Conservation (phyloP, 345 rosid species). For the Diplotaxis tenuifolia region DNA sequence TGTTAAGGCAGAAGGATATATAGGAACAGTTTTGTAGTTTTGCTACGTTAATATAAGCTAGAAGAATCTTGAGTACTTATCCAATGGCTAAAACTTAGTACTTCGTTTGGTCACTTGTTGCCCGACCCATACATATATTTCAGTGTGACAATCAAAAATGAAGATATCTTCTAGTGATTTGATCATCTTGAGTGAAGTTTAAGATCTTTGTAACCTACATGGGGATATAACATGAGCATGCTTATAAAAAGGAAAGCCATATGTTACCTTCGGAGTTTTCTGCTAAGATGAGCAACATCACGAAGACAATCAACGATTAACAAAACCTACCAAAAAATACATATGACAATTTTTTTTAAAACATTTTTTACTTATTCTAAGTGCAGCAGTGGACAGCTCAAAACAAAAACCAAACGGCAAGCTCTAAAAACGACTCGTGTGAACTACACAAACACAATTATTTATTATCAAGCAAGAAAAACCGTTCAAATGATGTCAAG, state of each 20-base stretch:
- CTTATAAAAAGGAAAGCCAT: neutral
- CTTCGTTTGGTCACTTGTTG: conserved; percentile 68
- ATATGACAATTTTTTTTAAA: neutral
- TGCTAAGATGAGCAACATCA: conserved; percentile 36
- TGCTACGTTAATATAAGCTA: neutral
- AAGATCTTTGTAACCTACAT: conserved; percentile 82
- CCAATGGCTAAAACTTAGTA: conserved; percentile 72
- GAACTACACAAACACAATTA: no score
- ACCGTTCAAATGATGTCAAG: no score
- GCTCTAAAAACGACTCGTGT: no score
- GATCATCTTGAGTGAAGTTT: conserved; percentile 88
- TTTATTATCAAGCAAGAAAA: no score
- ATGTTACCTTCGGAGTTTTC: conserved; percentile 71
- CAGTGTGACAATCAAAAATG: conserved; percentile 85
- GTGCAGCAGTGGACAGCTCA: no score
- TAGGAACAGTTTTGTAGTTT: conserved; percentile 9
- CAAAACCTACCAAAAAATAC: conserved; percentile 6
- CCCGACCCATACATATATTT: conserved; percentile 93
- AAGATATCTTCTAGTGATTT: conserved; percentile 97
- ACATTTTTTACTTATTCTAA: no score
- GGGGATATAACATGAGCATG: conserved; percentile 13
- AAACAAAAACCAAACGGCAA: no score
- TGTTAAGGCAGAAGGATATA: conserved; percentile 35
- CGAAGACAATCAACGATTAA: neutral
- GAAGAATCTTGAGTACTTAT: conserved; percentile 53